These are phyloP conservation scores for Wilcoxina mikolae DNA, from an alignment of 495 filamentous ascomycete species.

Conservation along the genomic window DNA sequence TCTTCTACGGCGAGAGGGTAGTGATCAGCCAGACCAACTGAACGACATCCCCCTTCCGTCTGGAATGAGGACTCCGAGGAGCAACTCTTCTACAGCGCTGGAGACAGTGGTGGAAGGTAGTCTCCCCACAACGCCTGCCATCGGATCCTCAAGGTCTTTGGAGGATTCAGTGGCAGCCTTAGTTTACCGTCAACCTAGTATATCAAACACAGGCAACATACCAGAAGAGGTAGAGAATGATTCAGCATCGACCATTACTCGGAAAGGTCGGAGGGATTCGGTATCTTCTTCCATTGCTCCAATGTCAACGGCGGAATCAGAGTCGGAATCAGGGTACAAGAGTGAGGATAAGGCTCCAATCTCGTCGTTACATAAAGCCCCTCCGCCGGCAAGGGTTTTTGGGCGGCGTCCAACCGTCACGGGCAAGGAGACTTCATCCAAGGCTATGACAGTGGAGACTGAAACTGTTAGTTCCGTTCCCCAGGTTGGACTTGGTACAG, in stretches of 20 bases:
- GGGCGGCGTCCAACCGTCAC: conserved; percentile 39
- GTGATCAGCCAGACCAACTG: conserved; percentile 30
- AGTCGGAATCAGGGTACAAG: conserved; percentile 30
- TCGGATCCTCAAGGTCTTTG: conserved; percentile 37
- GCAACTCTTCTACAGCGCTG: conserved; percentile 52
- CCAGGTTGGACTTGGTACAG: conserved; percentile 65
- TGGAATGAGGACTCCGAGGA: conserved; percentile 53
- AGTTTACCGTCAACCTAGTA: conserved; percentile 22
- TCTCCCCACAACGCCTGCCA: conserved; percentile 56
- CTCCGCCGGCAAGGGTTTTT: conserved; percentile 33
- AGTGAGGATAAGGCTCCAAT: conserved; percentile 19
- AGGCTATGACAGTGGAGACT: conserved; percentile 90
- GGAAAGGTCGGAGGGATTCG: conserved; percentile 16
- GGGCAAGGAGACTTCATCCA: conserved; percentile 49
- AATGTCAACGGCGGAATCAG: conserved; percentile 28
- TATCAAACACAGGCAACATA: conserved; percentile 32
- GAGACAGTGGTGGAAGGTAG: conserved; percentile 92
- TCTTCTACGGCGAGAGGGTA: conserved; percentile 18
- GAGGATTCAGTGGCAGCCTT: conserved; percentile 37
- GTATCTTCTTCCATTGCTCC: conserved; percentile 27
- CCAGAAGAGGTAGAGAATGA: background rate
- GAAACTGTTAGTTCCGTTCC: conserved; percentile 88
- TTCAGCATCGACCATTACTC: background rate
- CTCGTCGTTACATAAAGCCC: conserved; percentile 25
- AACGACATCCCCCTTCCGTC: conserved; percentile 40